A percentile compares a stretch with the other conserved stretches of the same genome.
phyloP scores from a whole-genome alignment of 2,329 filamentous ascomycete genomes.

The Alternaria burnsii region DNA sequence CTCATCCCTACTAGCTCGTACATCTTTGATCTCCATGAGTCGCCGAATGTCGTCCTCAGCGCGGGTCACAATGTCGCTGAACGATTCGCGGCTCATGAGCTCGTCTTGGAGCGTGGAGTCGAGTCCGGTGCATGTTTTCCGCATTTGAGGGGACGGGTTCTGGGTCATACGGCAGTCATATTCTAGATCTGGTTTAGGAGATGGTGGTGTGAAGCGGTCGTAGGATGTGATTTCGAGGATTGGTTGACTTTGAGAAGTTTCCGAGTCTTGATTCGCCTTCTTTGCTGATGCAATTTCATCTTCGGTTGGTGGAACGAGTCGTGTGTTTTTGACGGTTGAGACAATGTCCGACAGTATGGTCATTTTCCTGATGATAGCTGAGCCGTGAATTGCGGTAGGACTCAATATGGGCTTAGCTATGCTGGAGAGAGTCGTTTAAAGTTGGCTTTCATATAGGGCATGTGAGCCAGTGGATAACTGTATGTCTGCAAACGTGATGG shows the following conservation, averaged over 20 bases:
- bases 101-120: constrained; percentile 12
- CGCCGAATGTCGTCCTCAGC: constrained; percentile 11
- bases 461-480: not conserved
- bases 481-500: not conserved
- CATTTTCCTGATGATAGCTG: not conserved
- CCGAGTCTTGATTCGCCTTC: not conserved
- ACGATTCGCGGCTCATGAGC: constrained; percentile 13
- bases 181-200: constrained; percentile 11
- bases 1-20: constrained; percentile 3
- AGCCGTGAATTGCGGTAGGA: not conserved
- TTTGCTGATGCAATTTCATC: not conserved
- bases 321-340: constrained; percentile 1
- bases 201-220: constrained; percentile 12
- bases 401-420: not conserved
- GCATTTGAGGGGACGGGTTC: constrained; percentile 1
- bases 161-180: constrained; percentile 19
- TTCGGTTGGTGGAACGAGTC: constrained; percentile 13
- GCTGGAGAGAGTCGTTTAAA: not conserved
- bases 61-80: not conserved
- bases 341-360: constrained; percentile 5
- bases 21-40: constrained; percentile 13
- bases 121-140: constrained; percentile 12
- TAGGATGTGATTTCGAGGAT: constrained; percentile 17
- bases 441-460: not conserved
- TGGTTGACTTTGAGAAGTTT: not conserved